Evolutionary conservation across 1,284 basidiomycete genomes (phyloP).

Genomic region (Mycosarcoma maydis): DNA sequence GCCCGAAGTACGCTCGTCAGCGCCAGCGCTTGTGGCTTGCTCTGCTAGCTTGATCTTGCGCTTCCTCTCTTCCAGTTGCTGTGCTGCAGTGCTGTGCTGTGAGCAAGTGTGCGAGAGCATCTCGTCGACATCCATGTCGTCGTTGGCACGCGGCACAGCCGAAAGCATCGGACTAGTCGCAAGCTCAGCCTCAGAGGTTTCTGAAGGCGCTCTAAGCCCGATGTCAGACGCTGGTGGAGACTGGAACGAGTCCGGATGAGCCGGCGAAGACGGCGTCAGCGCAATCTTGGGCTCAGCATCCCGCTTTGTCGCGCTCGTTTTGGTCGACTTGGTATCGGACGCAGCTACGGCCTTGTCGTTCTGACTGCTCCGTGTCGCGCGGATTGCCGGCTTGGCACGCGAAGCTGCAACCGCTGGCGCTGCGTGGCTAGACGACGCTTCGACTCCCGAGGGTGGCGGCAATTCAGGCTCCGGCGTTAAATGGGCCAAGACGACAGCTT

Average conservation of each 20-base stretch:
- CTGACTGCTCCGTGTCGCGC: constrained; percentile 1
- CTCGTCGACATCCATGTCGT: constrained; percentile 35
- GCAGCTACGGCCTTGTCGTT: constrained; percentile 11
- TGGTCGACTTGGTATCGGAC: background rate
- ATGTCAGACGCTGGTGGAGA: background rate
- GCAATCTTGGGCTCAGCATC: constrained; percentile 15
- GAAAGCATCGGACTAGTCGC: constrained; percentile 46
- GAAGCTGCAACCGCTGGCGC: background rate
- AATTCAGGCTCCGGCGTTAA: constrained; percentile 15
- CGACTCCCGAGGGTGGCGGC: constrained; percentile 30
- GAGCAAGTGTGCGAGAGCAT: constrained; percentile 13
- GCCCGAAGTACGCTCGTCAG: background rate
- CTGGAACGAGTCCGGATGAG: constrained; percentile 3
- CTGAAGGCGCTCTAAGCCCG: constrained; percentile 25
- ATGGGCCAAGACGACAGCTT: constrained; percentile 2
- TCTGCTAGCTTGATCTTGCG: constrained; percentile 29
- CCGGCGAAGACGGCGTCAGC: constrained; percentile 26
- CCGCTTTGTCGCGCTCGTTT: background rate
- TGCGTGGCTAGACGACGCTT: background rate
- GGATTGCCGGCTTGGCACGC: constrained; percentile 9
- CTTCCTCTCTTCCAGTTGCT: constrained; percentile 38
- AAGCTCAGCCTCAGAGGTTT: constrained; percentile 39
- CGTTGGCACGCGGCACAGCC: constrained; percentile 25
- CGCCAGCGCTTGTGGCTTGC: constrained; percentile 1
- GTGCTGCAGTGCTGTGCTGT: constrained; percentile 7